Conservation (phyloP, 1,284 basidiomycete species). For the Papiliotrema laurentii region DNA sequence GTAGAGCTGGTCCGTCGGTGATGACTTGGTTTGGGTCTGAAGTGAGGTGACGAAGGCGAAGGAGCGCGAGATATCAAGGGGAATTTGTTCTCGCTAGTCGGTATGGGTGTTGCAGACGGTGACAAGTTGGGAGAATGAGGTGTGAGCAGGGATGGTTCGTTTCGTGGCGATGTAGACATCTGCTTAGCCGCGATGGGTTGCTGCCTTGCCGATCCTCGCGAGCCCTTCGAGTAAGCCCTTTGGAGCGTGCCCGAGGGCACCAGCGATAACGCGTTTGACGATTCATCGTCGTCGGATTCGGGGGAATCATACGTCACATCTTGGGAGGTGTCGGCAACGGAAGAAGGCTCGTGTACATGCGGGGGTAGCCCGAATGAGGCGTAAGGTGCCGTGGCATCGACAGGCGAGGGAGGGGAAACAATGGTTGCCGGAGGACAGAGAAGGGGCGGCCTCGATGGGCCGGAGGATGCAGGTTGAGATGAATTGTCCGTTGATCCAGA, state of each 20-base stretch:
- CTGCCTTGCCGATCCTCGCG: background rate
- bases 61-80: constrained; percentile 7
- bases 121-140: background rate
- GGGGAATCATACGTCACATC: background rate
- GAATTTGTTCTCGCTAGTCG: background rate
- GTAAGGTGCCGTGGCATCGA: constrained; percentile 1
- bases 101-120: background rate
- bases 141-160: background rate
- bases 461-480: no score
- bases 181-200: constrained; percentile 2
- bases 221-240: background rate
- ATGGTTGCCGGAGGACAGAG: constrained; percentile 5
- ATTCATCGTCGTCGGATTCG: background rate
- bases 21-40: constrained; percentile 14
- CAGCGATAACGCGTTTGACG: background rate
- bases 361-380: background rate
- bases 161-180: constrained; percentile 1
- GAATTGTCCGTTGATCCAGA: no score
- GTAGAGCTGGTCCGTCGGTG: constrained; percentile 38
- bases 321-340: no score
- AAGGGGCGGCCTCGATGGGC: background rate
- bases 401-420: constrained; percentile 7
- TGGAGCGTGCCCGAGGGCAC: background rate
- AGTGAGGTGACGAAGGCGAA: constrained; percentile 24
- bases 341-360: no score